Base-by-base conservation (phyloP, 2,329 filamentous ascomycete genomes). In the Cercospora sesami region DNA sequence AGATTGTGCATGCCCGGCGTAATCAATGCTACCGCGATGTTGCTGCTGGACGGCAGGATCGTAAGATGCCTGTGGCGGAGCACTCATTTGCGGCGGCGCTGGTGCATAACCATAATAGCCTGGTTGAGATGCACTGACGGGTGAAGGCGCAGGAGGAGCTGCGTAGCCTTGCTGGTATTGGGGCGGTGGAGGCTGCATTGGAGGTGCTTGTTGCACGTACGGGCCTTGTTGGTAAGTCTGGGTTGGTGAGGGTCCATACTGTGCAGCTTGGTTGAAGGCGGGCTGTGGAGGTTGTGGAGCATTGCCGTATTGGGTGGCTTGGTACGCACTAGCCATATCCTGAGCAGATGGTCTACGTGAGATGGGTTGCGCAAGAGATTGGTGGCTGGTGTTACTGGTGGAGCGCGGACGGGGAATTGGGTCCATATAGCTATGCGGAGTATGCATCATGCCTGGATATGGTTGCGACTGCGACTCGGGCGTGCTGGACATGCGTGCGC, bases 331-430 rank as follows among this genome's bases (percentile, higher is more conserved):
- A 39, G 75, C 75, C 76, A 83, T 79, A 4, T 84, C 81, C 58
- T 83, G 81, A 71, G 81, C 77, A 39, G 82, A 84, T 16, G 80
- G 78, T 59, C 82, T 80, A 60, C 82, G 77, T 9, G 77, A 76
- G 14, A 75, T 26, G 4, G 76, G 69, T 18, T 67, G 58, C 9
- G 67, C 71, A 12, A 76, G 53, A 9, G 77, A 78, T 26, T 73
- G 74, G 60, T 76, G 78, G 61, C 77, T 79, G 30, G 74, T 60
- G 74, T 79, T 78, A 79, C 80, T 77, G 76, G 79, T 67, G 4
- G 78, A 77, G 73, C 75, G 73, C 78, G 83, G 63, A 69, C 78
- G 68, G 69, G 74, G 67, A 65, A 78, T 70, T 74, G 80, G 31
- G 28, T 70, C 72, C 70, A 77, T 68, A 66, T 78, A 69, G 77